phyloP scores from a whole-genome alignment of 2,329 filamentous ascomycete species.

The Colletotrichum orbiculare region DNA sequence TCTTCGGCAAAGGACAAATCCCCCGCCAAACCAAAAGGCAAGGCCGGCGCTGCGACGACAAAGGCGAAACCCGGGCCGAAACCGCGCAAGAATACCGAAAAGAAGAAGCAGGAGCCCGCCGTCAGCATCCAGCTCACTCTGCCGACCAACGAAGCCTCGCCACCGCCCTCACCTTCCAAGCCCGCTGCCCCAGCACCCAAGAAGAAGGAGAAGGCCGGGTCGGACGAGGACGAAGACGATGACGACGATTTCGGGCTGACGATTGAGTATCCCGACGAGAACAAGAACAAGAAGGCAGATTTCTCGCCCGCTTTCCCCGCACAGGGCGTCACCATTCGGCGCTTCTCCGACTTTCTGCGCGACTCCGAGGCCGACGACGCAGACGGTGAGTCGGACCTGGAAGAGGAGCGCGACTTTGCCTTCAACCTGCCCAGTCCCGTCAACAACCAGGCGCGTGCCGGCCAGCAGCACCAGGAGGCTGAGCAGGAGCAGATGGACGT shows the following conservation, averaged over 20 bases:
- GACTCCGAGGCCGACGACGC: conserved; percentile 59
- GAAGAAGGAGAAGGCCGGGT: conserved; percentile 48
- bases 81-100: conserved; percentile 45
- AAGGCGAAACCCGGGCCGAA: conserved; percentile 40
- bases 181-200: conserved; percentile 30
- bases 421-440: conserved; percentile 67
- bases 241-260: conserved; percentile 68
- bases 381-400: conserved; percentile 60
- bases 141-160: conserved; percentile 43
- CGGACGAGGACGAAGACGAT: conserved; percentile 65
- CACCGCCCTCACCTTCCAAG: conserved; percentile 37
- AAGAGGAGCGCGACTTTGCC: conserved; percentile 54
- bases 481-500: conserved; percentile 44
- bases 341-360: conserved; percentile 65
- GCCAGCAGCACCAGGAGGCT: conserved; percentile 39
- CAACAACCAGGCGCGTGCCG: conserved; percentile 48
- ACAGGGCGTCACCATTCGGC: conserved; percentile 48
- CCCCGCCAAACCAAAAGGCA: conserved; percentile 36
- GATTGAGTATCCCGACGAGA: conserved; percentile 68
- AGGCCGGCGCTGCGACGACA: conserved; percentile 30
- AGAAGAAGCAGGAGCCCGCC: conserved; percentile 46
- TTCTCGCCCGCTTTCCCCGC: conserved; percentile 62
- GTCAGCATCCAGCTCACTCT: conserved; percentile 51
- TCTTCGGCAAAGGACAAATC: conserved; percentile 38
- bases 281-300: conserved; percentile 48